Percentiles rank a stretch among this genome's conserved stretches.
phyloP scores from a whole-genome alignment of 1,139 yeast species.

The Zygosaccharomyces pseudobailii region DNA sequence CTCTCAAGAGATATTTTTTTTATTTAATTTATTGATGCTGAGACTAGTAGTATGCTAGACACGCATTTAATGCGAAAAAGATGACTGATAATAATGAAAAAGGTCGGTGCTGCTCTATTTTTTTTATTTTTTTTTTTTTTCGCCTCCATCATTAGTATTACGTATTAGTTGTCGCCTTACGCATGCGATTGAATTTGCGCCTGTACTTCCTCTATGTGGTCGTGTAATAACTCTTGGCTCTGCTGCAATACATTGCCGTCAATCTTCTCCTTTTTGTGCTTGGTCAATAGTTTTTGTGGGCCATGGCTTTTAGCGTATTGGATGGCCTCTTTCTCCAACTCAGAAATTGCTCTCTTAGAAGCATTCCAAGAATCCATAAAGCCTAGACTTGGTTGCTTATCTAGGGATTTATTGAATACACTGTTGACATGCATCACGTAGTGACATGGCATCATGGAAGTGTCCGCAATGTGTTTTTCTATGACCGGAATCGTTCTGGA shows the following conservation, averaged over 20 bases:
- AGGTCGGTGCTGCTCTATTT: neutral
- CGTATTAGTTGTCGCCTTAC: neutral
- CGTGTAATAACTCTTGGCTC: constrained; percentile 6
- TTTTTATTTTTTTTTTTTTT: neutral
- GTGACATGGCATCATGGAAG: constrained; percentile 30
- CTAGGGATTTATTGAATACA: constrained; percentile 33
- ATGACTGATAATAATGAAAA: neutral
- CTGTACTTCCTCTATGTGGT: constrained; percentile 9
- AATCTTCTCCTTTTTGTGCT: neutral
- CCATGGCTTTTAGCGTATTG: constrained; percentile 15
- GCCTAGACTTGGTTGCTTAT: constrained; percentile 28
- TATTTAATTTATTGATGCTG: neutral
- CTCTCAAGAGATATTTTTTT: neutral
- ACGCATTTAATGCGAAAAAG: neutral
- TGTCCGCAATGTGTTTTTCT: constrained; percentile 17
- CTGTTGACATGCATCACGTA: constrained; percentile 32
- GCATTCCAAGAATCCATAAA: constrained; percentile 30
- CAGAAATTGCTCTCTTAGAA: constrained; percentile 25
- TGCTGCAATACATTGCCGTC: neutral
- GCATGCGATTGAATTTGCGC: constrained; percentile 8
- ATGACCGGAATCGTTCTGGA: constrained; percentile 32
- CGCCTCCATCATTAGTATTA: neutral
- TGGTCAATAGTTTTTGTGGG: constrained; percentile 10
- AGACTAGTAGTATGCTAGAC: neutral
- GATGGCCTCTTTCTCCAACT: constrained; percentile 23